Evolutionary conservation across 495 filamentous ascomycete genomes (phyloP), one percentile per base, ranked within the genome.

Genomic region (Parmelia sp.): DNA sequence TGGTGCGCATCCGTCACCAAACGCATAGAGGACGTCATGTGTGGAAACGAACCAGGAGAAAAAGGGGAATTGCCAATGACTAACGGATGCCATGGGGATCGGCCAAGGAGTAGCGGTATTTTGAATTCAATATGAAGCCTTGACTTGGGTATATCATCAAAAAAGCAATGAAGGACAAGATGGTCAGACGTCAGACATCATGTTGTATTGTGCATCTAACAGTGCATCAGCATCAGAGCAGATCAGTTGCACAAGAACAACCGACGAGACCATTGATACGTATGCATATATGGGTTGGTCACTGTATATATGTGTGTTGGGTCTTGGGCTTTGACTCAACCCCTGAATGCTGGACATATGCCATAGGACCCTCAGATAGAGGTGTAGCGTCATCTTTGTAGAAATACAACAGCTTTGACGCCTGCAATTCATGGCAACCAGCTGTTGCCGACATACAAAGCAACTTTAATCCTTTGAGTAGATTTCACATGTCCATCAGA

Each of bases 21-120:
- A n/a, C 36, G 60, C n/a, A 15, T 66, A 9, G 67, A 69, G 44
- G 61, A 64, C 11, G 25, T 39, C 4, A 66, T 66, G 64, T 68
- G 57, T 36, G 33, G 44, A 11, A 44, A 40, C 23, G 61, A 45
- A 21, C 0, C 10, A 6, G 53, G 37, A 23, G 39, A 47, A 8
- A 45, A 36, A 5, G 61, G 29, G 14, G 61, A 40, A 0, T 15
- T 39, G 25, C 33, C 53, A 35, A 63, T 37, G 14, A 57, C 23
- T 29, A 63, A 56, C 15, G 56, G 61, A 17, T 63, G 61, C 57
- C n/a, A 12, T 23, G 6, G 21, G 27, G 51, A 55, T 15, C 61
- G 42, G 39, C 42, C 51, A 55, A 63, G 61, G 42, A n/a, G 23
- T 57, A 23, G 11, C 21, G 35, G 53, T 25, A 23, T 45, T 15